Percentiles rank a stretch among this genome's conserved stretches.
Conservation (phyloP, 2,329 filamentous ascomycete genomes). For the Teratosphaeria destructans region DNA sequence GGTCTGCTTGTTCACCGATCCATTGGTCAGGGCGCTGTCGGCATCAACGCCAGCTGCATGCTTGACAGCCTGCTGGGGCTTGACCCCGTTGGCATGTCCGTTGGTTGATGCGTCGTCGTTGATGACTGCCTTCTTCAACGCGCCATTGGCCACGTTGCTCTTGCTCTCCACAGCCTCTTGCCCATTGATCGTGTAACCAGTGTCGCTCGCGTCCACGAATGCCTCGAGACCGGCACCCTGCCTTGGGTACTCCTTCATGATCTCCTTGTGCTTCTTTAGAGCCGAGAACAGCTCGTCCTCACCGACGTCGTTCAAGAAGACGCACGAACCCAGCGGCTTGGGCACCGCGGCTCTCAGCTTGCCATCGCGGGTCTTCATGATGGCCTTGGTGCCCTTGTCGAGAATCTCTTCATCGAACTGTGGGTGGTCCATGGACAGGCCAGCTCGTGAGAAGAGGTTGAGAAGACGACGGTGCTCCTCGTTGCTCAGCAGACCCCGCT, state of each 20-base stretch:
- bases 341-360: conserved; percentile 58
- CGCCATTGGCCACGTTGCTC: conserved; percentile 15
- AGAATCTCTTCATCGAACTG: conserved; percentile 57
- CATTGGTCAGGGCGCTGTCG: conserved; percentile 6
- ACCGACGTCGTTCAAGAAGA: conserved; percentile 58
- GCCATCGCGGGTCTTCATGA: conserved; percentile 61
- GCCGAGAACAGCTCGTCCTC: conserved; percentile 52
- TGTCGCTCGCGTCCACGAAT: conserved; percentile 59
- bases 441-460: conserved; percentile 58
- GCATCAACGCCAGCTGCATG: conserved; percentile 22
- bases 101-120: conserved; percentile 23
- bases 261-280: conserved; percentile 51
- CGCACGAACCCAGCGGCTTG: conserved; percentile 54
- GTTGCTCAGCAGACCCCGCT: conserved; percentile 49
- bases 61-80: conserved; percentile 14
- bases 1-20: conserved; percentile 3
- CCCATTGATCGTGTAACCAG: conserved; percentile 46
- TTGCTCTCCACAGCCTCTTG: conserved; percentile 25
- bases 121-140: conserved; percentile 24
- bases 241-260: conserved; percentile 53
- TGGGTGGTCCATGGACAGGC: conserved; percentile 60
- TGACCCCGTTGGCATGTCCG: conserved; percentile 11
- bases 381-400: conserved; percentile 55
- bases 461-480: conserved; percentile 53
- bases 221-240: conserved; percentile 57